phyloP scores from a whole-genome alignment of 345 rosid genomes.

The Citrus cavaleriei region DNA sequence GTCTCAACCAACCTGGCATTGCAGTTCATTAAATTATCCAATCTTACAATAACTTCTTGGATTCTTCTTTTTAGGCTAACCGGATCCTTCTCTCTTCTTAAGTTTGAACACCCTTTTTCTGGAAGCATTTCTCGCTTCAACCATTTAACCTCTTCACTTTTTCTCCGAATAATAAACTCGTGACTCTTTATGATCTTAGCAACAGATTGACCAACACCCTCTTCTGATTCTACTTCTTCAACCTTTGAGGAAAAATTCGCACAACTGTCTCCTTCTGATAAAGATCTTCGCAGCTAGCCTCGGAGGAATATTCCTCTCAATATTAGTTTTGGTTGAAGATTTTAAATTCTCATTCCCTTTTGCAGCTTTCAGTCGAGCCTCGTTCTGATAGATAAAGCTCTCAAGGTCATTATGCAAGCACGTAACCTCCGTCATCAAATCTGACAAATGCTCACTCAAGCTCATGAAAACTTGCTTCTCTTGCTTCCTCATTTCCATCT shows the following conservation, averaged over 20 bases:
- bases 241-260: not conserved
- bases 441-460: conserved; percentile 33
- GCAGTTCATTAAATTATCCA: conserved; percentile 36
- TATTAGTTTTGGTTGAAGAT: not conserved
- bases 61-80: conserved; percentile 28
- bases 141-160: conserved; percentile 35
- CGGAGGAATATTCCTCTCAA: conserved; percentile 3
- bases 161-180: conserved; percentile 52
- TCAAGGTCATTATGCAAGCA: conserved; percentile 42
- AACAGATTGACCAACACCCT: conserved; percentile 31
- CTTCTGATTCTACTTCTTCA: conserved; percentile 14
- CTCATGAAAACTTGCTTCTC: conserved; percentile 28
- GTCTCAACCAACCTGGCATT: conserved; percentile 23
- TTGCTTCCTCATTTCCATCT: conserved; percentile 24
- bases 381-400: conserved; percentile 28
- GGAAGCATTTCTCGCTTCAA: conserved; percentile 17
- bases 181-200: conserved; percentile 62
- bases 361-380: not conserved
- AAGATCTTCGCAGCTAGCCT: conserved; percentile 16
- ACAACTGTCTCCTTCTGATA: conserved; percentile 11
- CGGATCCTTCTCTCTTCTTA: conserved; percentile 27
- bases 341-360: conserved; percentile 5
- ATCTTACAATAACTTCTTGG: conserved; percentile 34
- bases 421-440: conserved; percentile 31
- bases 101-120: conserved; percentile 12